A percentile compares a stretch with the other conserved stretches of the same genome.
Evolutionary conservation across 1,284 basidiomycete genomes (phyloP).

Genomic region (Gomphus sp.): DNA sequence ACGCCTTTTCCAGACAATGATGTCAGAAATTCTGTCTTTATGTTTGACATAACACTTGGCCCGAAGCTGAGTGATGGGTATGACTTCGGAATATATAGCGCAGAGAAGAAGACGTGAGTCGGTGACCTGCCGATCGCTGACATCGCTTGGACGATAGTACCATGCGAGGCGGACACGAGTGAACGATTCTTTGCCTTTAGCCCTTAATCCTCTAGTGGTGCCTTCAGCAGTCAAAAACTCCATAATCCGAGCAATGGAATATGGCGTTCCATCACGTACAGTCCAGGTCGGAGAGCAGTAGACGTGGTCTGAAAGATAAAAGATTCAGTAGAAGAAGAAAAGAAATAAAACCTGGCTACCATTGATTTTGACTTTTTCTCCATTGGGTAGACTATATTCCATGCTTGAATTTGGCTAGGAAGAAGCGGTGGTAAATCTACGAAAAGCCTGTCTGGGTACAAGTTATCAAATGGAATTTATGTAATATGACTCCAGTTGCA

Average conservation of each 20-base stretch:
- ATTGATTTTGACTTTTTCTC: constrained; percentile 74
- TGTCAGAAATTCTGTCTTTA: constrained; percentile 88
- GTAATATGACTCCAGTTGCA: not conserved
- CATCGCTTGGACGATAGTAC: constrained; percentile 89
- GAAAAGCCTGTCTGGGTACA: not conserved
- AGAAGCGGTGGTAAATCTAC: not conserved
- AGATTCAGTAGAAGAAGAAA: constrained; percentile 11
- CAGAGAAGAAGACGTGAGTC: constrained; percentile 88
- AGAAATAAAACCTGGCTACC: constrained; percentile 36
- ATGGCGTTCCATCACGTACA: constrained; percentile 84
- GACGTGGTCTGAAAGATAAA: constrained; percentile 68
- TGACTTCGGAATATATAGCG: constrained; percentile 92
- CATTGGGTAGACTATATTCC: constrained; percentile 30
- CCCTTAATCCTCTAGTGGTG: constrained; percentile 36
- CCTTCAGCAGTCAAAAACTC: constrained; percentile 83
- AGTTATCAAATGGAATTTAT: not conserved
- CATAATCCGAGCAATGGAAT: constrained; percentile 92
- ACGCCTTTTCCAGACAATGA: constrained; percentile 91
- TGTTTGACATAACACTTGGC: constrained; percentile 90
- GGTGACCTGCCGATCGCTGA: constrained; percentile 74
- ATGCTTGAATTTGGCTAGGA: not conserved
- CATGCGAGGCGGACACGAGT: constrained; percentile 83
- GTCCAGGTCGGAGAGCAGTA: constrained; percentile 91
- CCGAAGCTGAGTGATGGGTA: constrained; percentile 85
- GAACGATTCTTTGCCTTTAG: constrained; percentile 46